A percentile compares a stretch with the other conserved stretches of the same genome.
Evolutionary conservation across 192 early-diverging fungal species (phyloP).

Genomic region (Mycoemilia scoparia): DNA sequence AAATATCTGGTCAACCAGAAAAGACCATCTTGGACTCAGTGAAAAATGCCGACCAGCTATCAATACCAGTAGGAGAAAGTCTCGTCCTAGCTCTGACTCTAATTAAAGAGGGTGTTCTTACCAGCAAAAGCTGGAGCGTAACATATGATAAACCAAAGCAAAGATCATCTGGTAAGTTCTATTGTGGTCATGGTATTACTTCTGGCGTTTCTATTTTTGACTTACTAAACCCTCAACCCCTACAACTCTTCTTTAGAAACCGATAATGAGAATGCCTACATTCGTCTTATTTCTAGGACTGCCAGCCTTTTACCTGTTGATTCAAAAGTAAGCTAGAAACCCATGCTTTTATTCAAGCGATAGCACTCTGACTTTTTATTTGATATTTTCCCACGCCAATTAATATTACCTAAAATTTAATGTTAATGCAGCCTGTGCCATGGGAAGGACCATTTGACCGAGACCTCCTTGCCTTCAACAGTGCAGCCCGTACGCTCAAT

Average conservation of each 20-base stretch:
- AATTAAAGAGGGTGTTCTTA: conserved; percentile 14
- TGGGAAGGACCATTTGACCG: conserved; percentile 40
- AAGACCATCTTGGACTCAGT: too few species aligned
- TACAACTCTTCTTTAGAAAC: too few species aligned
- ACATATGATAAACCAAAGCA: conserved; percentile 27
- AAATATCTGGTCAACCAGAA: too few species aligned
- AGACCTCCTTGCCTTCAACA: conserved; percentile 56
- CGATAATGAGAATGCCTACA: conserved; percentile 8
- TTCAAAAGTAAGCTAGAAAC: not conserved
- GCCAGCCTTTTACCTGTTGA: conserved; percentile 19
- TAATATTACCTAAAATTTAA: conserved; percentile 15
- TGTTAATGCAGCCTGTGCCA: conserved; percentile 5
- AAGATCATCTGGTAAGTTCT: too few species aligned
- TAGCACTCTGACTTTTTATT: conserved; percentile 30
- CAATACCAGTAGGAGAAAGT: too few species aligned
- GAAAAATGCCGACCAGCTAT: too few species aligned
- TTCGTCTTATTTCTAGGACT: conserved; percentile 11
- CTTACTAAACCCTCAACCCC: too few species aligned
- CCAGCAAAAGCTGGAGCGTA: conserved; percentile 18
- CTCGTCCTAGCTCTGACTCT: conserved; percentile 12
- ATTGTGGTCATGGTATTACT: too few species aligned
- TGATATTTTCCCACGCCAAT: conserved; percentile 33
- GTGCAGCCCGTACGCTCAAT: conserved; percentile 40
- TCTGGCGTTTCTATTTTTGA: too few species aligned
- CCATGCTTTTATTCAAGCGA: conserved; percentile 13